Evolutionary conservation across 768 basidiomycete species (phyloP), one percentile per base, ranked within the genome.

Genomic region (Pisolithus microcarpus): DNA sequence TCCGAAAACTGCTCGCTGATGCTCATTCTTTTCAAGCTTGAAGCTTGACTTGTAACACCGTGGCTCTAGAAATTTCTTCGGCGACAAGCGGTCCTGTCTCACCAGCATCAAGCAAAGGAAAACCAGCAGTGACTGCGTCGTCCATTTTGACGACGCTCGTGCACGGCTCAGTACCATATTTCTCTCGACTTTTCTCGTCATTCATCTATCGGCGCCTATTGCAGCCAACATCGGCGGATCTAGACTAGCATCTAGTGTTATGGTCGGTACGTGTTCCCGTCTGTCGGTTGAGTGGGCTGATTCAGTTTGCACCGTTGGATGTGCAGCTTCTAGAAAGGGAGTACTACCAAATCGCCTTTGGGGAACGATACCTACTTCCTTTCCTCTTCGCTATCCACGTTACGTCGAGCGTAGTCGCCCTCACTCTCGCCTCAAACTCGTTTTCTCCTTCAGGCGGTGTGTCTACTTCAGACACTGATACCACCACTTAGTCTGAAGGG

Each of bases 201-300:
- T 93, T 13, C 91, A 93, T 61, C 72, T 93, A 11, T 75, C 82
- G 1, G 85, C 90, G 2, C 91, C 91, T 3, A 68, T 77, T 1
- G 65, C 83, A n/a, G n/a, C n/a, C n/a, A 84, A 75, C 50, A 39
- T 90, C 0, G 91, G 86, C 5, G 89, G 89, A 0, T 78, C 84
- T 1, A 71, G 70, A 9, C 61, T 82, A 15, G 75, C 89, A 8
- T 90, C 87, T 4, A 80, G 80, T 60, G 77, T 80, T 43, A 84
- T 92, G 87, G 91, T 88, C 52, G 51, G 80, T 67, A 39, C 21
- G 15, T 2, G n/a, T 40, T 38, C 44, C 28, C 9, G 36, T 47
- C 26, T 39, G 43, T 5, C 4, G n/a, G 44, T 8, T 42, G 19
- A 13, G 16, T 9, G 19, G 52, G 16, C 46, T 39, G 7, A 19